Evolutionary conservation across 176 grass and related monocot species (phyloP).

Genomic region (Luzula sylvatica): DNA sequence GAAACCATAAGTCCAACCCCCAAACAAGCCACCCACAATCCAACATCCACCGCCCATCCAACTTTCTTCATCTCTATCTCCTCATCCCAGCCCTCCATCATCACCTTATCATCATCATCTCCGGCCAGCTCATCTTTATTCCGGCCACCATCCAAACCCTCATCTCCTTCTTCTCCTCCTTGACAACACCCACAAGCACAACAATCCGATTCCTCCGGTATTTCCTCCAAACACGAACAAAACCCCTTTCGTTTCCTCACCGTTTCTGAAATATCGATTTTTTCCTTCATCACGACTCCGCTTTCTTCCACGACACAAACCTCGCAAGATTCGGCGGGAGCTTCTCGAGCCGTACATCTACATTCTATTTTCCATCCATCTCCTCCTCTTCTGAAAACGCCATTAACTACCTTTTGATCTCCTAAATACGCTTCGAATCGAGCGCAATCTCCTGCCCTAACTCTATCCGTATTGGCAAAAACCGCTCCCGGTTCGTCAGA

Average conservation of each 20-base stretch:
- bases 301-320: constrained; percentile 11
- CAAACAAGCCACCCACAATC: constrained; percentile 32
- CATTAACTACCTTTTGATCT: constrained; percentile 24
- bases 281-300: constrained; percentile 18
- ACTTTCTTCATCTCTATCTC: constrained; percentile 20
- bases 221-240: constrained; percentile 25
- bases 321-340: not conserved
- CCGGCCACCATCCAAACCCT: not conserved
- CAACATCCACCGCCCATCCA: constrained; percentile 35
- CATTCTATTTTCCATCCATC: constrained; percentile 28
- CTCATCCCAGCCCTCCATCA: constrained; percentile 11
- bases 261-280: not conserved
- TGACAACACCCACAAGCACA: constrained; percentile 22
- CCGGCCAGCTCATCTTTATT: too few species aligned
- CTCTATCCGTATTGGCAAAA: constrained; percentile 25
- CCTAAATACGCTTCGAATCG: constrained; percentile 29
- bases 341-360: constrained; percentile 13
- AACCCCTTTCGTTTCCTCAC: constrained; percentile 11
- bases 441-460: constrained; percentile 15
- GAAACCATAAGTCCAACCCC: constrained; percentile 34
- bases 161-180: constrained; percentile 14
- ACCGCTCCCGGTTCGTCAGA: constrained; percentile 16
- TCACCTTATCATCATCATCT: too few species aligned
- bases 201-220: constrained; percentile 31
- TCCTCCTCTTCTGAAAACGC: constrained; percentile 17